Conservation (phyloP, 768 basidiomycete species). For the Pseudohyphozyma bogoriensis region DNA sequence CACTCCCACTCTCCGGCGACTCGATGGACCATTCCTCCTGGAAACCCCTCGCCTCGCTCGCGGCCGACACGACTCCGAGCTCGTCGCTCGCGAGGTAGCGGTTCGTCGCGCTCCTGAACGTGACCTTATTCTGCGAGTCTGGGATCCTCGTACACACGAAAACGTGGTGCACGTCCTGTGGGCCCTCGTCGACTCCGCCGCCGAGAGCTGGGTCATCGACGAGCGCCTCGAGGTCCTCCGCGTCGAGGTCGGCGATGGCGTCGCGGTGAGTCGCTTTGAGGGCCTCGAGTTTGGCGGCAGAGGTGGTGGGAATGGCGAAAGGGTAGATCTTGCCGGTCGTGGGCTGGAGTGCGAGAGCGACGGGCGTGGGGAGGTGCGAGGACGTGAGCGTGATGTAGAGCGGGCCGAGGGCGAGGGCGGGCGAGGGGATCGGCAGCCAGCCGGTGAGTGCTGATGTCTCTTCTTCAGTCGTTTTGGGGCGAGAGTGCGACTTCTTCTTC, state of each 20-base stretch:
- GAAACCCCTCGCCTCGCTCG: constrained; percentile 78
- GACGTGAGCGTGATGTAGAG: constrained; percentile 15
- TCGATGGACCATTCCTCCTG: constrained; percentile 92
- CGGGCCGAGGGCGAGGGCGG: constrained; percentile 21
- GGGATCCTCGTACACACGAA: constrained; percentile 84
- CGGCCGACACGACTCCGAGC: constrained; percentile 70
- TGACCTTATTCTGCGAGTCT: constrained; percentile 64
- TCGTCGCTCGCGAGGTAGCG: constrained; percentile 84
- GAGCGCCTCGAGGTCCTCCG: constrained; percentile 26
- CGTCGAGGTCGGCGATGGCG: constrained; percentile 12
- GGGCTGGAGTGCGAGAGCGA: constrained; percentile 20
- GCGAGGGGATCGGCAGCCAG: constrained; percentile 17
- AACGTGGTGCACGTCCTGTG: constrained; percentile 74
- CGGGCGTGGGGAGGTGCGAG: background rate
- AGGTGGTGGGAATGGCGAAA: background rate
- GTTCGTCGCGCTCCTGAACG: constrained; percentile 64
- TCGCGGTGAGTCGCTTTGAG: no score
- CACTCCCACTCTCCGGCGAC: constrained; percentile 40
- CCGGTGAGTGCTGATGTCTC: constrained; percentile 11
- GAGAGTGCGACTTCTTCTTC: constrained; percentile 56
- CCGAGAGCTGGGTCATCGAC: constrained; percentile 2
- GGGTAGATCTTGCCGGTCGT: constrained; percentile 24
- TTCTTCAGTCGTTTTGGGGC: constrained; percentile 3
- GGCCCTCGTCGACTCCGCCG: constrained; percentile 37
- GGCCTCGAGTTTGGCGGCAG: background rate